These are phyloP conservation scores for Colletotrichum chlorophyti DNA, from an alignment of 2,329 filamentous ascomycete genomes.

Conservation along the genomic window DNA sequence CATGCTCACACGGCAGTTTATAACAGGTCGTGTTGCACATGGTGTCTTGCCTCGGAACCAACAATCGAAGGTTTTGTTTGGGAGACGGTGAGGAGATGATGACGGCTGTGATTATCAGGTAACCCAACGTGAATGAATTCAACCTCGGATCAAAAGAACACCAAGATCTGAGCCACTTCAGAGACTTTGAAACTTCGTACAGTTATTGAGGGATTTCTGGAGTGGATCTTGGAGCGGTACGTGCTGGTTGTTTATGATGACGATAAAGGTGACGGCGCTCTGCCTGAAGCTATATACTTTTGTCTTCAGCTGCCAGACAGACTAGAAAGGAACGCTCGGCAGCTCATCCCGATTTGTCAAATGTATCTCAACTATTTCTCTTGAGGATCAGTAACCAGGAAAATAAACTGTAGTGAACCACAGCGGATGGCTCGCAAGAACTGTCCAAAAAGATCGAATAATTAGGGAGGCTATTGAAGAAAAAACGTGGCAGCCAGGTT, in stretches of 20 bases:
- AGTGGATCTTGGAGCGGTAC: too few species aligned
- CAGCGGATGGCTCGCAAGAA: constrained; percentile 2
- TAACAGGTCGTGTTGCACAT: constrained; percentile 60
- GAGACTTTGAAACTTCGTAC: too few species aligned
- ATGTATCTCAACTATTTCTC: constrained; percentile 1
- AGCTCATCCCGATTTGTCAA: background rate
- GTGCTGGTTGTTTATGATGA: too few species aligned
- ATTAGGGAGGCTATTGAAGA: constrained; percentile 21
- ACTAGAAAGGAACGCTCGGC: background rate
- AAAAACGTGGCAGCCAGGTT: constrained; percentile 29
- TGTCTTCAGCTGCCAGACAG: too few species aligned
- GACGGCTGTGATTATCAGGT: too few species aligned
- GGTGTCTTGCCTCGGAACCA: constrained; percentile 11
- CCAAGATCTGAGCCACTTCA: too few species aligned
- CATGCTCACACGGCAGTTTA: constrained; percentile 58
- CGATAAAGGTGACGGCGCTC: background rate
- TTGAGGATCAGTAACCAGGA: constrained; percentile 2
- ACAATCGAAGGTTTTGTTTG: background rate
- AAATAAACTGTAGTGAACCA: too few species aligned
- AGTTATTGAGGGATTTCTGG: too few species aligned
- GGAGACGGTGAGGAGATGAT: background rate
- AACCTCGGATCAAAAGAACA: too few species aligned
- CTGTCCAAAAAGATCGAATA: constrained; percentile 23
- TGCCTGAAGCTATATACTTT: background rate
- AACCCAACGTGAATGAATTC: too few species aligned